Percentiles rank a stretch among this genome's conserved stretches.
Evolutionary conservation across 768 basidiomycete species (phyloP).

Genomic region (Lactarius indigo): DNA sequence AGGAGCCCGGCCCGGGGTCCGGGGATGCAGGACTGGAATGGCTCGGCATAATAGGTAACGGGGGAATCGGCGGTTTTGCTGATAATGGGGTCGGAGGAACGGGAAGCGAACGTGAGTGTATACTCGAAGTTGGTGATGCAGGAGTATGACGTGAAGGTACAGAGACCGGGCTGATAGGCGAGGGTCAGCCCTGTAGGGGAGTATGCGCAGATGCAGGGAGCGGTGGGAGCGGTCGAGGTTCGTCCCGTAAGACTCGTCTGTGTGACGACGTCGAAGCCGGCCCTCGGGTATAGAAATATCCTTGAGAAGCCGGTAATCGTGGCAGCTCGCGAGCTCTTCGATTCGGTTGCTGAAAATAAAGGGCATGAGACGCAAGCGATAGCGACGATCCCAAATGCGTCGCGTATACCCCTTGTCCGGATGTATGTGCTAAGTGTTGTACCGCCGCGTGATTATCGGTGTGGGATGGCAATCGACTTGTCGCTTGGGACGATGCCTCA

Average conservation of each 20-base stretch:
- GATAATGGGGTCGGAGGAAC: background rate
- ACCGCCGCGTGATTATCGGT: background rate
- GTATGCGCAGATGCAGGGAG: background rate
- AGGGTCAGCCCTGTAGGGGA: background rate
- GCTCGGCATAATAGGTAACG: background rate
- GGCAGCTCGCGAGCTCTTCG: slow-evolving; percentile 15
- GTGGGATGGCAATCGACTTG: slow-evolving; percentile 12
- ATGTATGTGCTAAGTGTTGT: background rate
- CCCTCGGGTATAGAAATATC: background rate
- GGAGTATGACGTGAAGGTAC: background rate
- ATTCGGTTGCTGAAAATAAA: background rate
- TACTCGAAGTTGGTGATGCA: slow-evolving; percentile 3
- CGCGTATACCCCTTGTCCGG: background rate
- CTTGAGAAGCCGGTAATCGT: slow-evolving; percentile 4
- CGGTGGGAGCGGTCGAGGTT: slow-evolving; percentile 1
- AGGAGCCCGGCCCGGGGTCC: background rate
- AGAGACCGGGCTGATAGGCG: background rate
- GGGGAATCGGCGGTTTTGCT: slow-evolving; percentile 5
- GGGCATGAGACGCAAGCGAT: no score
- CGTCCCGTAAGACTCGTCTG: background rate
- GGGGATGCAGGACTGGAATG: background rate
- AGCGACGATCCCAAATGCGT: no score
- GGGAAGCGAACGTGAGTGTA: slow-evolving; percentile 18
- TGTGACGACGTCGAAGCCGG: background rate
- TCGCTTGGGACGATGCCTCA: slow-evolving; percentile 2